phyloP scores from a whole-genome alignment of 495 filamentous ascomycete genomes.

The Beverwykella pulmonaria region DNA sequence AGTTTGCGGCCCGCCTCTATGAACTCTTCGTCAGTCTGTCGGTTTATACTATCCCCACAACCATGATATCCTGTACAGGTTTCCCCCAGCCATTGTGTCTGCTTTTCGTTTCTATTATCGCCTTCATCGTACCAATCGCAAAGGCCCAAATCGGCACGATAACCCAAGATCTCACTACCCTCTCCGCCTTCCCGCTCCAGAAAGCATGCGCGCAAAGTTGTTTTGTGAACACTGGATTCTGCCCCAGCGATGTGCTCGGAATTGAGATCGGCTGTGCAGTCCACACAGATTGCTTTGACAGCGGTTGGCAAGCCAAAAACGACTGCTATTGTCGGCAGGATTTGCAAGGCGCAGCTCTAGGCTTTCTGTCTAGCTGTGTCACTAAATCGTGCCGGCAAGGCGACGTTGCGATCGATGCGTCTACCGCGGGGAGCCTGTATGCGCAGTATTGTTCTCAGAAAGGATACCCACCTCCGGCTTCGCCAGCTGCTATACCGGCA shows the following conservation, averaged over 20 bases:
- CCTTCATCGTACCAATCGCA: neutral
- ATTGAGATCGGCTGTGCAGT: constrained; percentile 12
- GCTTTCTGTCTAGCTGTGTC: constrained; percentile 5
- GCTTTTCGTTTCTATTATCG: neutral
- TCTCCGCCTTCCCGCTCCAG: constrained; percentile 8
- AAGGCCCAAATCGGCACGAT: constrained; percentile 10
- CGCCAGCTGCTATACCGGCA: constrained; percentile 2
- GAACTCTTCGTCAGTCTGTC: no score
- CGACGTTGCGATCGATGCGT: constrained; percentile 12
- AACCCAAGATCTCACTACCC: constrained; percentile 15
- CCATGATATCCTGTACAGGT: no score
- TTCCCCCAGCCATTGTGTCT: no score
- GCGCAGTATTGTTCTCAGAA: constrained; percentile 16
- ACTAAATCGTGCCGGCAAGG: neutral
- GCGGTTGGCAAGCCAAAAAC: constrained; percentile 14
- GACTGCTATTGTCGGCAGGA: constrained; percentile 25
- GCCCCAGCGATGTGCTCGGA: constrained; percentile 14
- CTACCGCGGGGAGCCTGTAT: constrained; percentile 14
- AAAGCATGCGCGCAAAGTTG: constrained; percentile 11
- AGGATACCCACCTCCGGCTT: constrained; percentile 1
- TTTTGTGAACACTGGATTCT: constrained; percentile 4
- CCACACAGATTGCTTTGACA: neutral
- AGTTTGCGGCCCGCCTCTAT: no score
- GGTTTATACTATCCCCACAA: no score
- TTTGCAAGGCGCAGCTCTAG: constrained; percentile 1